Conservation (phyloP, 2,329 filamentous ascomycete species). For the Ceratocystis huliohia region DNA sequence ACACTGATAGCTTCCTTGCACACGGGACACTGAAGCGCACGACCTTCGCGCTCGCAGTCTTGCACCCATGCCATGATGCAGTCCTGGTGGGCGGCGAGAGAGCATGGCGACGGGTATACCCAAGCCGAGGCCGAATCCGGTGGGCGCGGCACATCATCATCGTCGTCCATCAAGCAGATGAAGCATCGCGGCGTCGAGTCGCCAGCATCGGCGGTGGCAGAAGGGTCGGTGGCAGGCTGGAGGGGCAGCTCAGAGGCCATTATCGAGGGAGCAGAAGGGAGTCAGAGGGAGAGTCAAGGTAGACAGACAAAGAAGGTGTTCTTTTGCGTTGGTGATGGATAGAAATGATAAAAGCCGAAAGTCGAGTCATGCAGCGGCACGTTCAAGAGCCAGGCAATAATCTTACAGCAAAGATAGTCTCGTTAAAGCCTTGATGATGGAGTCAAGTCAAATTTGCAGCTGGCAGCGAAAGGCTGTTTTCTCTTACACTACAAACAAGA, state of each 20-base stretch:
- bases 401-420: no score
- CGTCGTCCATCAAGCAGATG: constrained; percentile 49
- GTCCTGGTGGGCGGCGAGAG: constrained; percentile 76
- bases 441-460: no score
- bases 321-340: no score
- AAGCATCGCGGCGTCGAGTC: constrained; percentile 37
- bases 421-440: no score
- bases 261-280: not conserved
- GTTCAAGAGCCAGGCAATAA: not conserved
- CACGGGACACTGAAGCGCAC: constrained; percentile 69
- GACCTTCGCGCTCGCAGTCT: constrained; percentile 59
- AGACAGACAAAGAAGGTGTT: not conserved
- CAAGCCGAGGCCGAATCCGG: constrained; percentile 42
- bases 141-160: constrained; percentile 28
- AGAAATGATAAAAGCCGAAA: no score
- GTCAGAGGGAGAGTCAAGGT: not conserved
- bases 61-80: constrained; percentile 87
- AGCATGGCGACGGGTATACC: constrained; percentile 84
- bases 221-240: not conserved
- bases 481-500: not conserved
- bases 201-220: constrained; percentile 11
- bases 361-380: not conserved
- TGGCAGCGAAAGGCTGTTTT: not conserved
- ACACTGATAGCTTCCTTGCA: constrained; percentile 75
- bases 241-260: not conserved